Evolutionary conservation across 2,329 filamentous ascomycete species (phyloP), one percentile per base, ranked within the genome.

Genomic region (Scedosporium aurantiacum): DNA sequence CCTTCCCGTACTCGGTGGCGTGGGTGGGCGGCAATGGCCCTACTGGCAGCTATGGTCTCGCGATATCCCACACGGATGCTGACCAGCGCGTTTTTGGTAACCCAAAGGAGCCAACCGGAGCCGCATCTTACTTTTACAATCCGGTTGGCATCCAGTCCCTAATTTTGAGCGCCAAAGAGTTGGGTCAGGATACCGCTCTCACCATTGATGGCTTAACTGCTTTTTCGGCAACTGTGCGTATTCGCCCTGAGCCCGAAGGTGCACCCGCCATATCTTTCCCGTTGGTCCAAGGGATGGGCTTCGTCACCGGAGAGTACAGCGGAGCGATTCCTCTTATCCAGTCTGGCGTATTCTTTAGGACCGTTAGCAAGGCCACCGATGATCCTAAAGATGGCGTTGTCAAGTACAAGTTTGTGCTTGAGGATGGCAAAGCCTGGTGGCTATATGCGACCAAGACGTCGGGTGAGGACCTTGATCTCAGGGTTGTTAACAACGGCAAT

Each of bases 201-300:
- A 82, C 81, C 0, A 78, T 71, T 14, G 78, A 82, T 70, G 76
- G 73, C 66, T 72, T 81, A 65, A 86, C 77, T 62, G 83, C 78
- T 60, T 87, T 78, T 69, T 89, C 77, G 41, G 81, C 75, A 14
- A 85, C 90, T 64, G 84, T 91, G 55, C 87, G 89, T 54, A 77
- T 97, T 37, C 80, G 76, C 58, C 78, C 80, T 2, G 75, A 78
- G 23, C 69, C 72, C n/a, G 76, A 76, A 2, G 78, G 80, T 6
- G 71, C 77, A 1, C 82, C 87, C 0, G 78, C 81, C 1, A 80
- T 97, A 21, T 87, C 83, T 0, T 91, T 96, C 65, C 91, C 92
- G 0, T 70, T 97, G 6, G 85, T 96, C 0, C 93, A 97, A 70
- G 94, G 94, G 10, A 94, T 95, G 85, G 87, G 84, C 0, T 96